These are phyloP conservation scores for Daldinia decipiens DNA, from an alignment of 495 filamentous ascomycete species.

Conservation along the genomic window DNA sequence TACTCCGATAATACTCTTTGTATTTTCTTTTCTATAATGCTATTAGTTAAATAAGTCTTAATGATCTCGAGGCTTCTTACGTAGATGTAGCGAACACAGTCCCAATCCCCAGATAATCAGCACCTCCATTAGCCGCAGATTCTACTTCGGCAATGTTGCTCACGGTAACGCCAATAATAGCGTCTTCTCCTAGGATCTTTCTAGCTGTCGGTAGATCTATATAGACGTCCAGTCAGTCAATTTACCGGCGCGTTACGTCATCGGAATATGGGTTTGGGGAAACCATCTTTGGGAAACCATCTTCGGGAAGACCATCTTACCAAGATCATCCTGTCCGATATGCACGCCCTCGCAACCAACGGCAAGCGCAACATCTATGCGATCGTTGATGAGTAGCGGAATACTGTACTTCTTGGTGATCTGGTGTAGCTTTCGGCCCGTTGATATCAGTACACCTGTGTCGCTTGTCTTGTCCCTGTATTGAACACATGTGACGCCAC, in stretches of 20 bases:
- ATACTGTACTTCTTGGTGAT: conserved; percentile 74
- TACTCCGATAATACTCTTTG: conserved; percentile 83
- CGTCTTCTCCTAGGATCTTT: conserved; percentile 74
- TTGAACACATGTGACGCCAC: conserved; percentile 89
- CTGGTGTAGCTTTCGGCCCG: conserved; percentile 73
- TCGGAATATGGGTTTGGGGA: background rate
- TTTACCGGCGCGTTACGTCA: background rate
- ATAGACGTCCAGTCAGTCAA: conserved; percentile 3
- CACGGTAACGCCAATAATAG: conserved; percentile 75
- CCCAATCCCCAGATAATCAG: conserved; percentile 89
- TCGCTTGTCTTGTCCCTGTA: conserved; percentile 88
- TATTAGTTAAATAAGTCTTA: conserved; percentile 16
- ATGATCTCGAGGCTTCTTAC: conserved; percentile 52
- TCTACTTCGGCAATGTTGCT: conserved; percentile 73
- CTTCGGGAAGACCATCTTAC: conserved; percentile 60
- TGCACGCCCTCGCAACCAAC: conserved; percentile 90
- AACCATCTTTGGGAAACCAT: conserved; percentile 39
- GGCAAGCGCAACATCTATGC: conserved; percentile 90
- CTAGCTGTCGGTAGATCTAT: conserved; percentile 72
- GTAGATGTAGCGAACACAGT: conserved; percentile 87
- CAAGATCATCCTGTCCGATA: conserved; percentile 93
- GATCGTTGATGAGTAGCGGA: conserved; percentile 93
- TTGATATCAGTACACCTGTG: conserved; percentile 76
- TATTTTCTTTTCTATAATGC: conserved; percentile 69
- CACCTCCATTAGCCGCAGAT: conserved; percentile 73